Evolutionary conservation across 768 basidiomycete species (phyloP).

Genomic region (Russula brevipes): DNA sequence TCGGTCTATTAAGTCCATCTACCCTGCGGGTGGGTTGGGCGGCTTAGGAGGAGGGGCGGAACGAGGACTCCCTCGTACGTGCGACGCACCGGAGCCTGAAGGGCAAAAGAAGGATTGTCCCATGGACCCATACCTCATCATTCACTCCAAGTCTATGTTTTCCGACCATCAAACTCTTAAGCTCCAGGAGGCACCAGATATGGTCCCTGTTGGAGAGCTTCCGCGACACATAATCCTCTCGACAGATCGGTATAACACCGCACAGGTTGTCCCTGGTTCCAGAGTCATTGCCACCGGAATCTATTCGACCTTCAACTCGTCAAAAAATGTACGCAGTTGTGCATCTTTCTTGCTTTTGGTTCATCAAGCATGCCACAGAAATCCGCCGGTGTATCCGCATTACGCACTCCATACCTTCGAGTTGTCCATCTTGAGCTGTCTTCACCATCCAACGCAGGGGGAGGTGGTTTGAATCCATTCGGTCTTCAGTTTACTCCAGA

Average conservation of each 20-base stretch:
- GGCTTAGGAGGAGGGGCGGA: conserved; percentile 86
- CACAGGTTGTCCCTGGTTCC: conserved; percentile 93
- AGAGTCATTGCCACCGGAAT: conserved; percentile 93
- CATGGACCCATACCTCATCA: conserved; percentile 90
- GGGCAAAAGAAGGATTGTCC: conserved; percentile 95
- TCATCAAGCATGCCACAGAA: conserved; percentile 41
- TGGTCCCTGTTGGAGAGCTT: conserved; percentile 98
- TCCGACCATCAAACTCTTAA: conserved; percentile 96
- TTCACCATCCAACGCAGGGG: conserved; percentile 62
- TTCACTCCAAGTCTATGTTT: conserved; percentile 91
- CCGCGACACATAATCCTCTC: conserved; percentile 93
- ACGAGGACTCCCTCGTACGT: conserved; percentile 77
- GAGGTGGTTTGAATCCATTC: conserved; percentile 75
- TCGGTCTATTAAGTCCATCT: conserved; percentile 69
- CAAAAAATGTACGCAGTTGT: conserved; percentile 61
- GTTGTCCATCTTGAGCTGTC: conserved; percentile 89
- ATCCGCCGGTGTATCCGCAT: conserved; percentile 76
- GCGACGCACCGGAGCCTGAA: conserved; percentile 73
- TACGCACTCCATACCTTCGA: conserved; percentile 92
- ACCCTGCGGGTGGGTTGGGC: conserved; percentile 73
- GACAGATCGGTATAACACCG: conserved; percentile 85
- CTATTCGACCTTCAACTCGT: conserved; percentile 91
- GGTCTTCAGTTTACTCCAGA: conserved; percentile 87
- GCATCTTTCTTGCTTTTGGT: not conserved
- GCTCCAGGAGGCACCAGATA: conserved; percentile 97